Base-by-base conservation (phyloP, 2,329 filamentous ascomycete species). In the Hymenoscyphus albidus region DNA sequence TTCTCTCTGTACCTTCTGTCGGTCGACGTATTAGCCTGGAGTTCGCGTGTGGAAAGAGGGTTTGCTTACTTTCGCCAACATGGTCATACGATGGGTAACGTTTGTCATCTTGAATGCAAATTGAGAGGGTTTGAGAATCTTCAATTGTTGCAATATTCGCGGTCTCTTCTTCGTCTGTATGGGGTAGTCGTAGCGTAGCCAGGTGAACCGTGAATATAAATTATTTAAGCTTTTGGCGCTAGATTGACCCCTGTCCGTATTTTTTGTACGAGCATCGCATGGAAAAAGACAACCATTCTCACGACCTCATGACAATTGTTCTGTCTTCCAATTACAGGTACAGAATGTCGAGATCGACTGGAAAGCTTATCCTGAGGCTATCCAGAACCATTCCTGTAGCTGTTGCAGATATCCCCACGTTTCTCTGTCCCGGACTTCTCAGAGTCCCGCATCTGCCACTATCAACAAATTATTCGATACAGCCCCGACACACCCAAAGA, bases 81-180 rank as follows among this genome's bases (percentile, higher is more conserved):
- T 87, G 76, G 88, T 87, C 84, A 92, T 87, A 73, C 92, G 88
- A 79, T 87, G 86, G 74, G 85, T 76, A 78, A 90, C 77, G 69
- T 80, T 79, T 61, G 82, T 80, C 83, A 85, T 86, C 64, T 71
- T 77, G 72, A 70, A 64, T 65, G 61, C 61, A 38, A 57, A 55
- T 13, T 39, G n/a, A 57, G 44, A 61, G 58, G 35, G 35, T 35
- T 7, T 35, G 35, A 4, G 58, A 31, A 58, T 63, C 16, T 39
- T 22, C 14, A 54, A 18, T 6, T 9, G 14, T 27, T 38, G 35
- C 16, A 27, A 61, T 6, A 5, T 18, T 5, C 14, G 31, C 55
- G 48, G 48, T 39, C 22, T 38, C 9, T 35, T 35, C 35, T 10
- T 10, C 35, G 9, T 54, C 13, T 22, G 44, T 39, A 58, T 58